Evolutionary conservation across 768 basidiomycete species (phyloP), one percentile per base, ranked within the genome.

Genomic region (Leucogyrophana mollusca): DNA sequence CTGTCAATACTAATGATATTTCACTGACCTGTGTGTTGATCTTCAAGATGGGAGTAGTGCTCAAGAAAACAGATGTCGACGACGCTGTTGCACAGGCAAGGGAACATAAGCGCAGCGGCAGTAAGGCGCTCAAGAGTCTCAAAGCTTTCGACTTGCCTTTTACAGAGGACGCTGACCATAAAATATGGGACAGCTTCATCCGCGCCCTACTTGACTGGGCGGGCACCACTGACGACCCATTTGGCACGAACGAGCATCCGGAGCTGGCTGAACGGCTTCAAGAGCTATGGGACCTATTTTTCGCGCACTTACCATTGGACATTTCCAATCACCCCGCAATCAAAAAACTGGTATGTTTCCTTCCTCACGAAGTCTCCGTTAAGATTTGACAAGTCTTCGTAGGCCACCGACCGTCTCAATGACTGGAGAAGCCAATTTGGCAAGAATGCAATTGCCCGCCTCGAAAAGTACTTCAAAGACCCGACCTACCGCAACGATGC

Each of bases 321-420:
- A 25, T 45, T n/a, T 17, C 22, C 17, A 34, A 45, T 21, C 23
- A 45, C 24, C 44, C 44, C 3, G 35, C 35, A 21, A 30, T 45
- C 13, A 45, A 37, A 25, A 45, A 45, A 25, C 21, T 36, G 34
- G 44, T 45, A 14, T 22, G 22, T 17, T 23, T 10, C 3, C 24
- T 18, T 40, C 9, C 23, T 22, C 27, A 40, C 18, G 22, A 18
- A 18, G 22, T 16, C 10, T 16, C 20, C 16, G 7, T 30, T 30
- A 7, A 13, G 13, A 30, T 30, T 30, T 30, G 27, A 7, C 27
- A 30, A 30, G 6, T 7, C 27, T 30, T 30, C 27, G 27, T 30
- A 40, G 39, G 39, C 39, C 8, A 40, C 22, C 13, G 39, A 40
- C 3, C 21, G 22, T 22, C 39, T 40, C 9, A 40, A 40, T n/a